phyloP scores from a whole-genome alignment of 2,329 filamentous ascomycete species.

The Cyclaneusma minus region DNA sequence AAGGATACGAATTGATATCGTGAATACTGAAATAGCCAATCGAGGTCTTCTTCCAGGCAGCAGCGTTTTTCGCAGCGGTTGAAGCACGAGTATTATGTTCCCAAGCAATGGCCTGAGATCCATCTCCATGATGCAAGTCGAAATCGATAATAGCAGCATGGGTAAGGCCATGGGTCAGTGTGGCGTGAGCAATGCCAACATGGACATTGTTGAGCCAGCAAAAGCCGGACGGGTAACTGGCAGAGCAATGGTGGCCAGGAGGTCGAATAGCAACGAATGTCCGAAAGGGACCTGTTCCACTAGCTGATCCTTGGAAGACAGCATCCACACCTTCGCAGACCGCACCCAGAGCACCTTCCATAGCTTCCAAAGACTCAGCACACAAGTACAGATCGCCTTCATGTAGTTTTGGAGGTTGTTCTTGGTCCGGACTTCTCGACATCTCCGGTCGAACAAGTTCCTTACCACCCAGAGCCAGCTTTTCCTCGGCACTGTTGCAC shows the following conservation, averaged over 20 bases:
- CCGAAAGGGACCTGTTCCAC: slow-evolving; percentile 42
- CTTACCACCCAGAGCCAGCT: slow-evolving; percentile 60
- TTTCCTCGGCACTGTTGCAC: slow-evolving; percentile 67
- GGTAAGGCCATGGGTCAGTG: slow-evolving; percentile 69
- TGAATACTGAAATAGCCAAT: slow-evolving; percentile 96
- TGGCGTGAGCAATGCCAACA: slow-evolving; percentile 84
- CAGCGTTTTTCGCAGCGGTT: slow-evolving; percentile 50
- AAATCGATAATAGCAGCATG: slow-evolving; percentile 92
- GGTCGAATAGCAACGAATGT: slow-evolving; percentile 89
- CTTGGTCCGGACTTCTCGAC: slow-evolving; percentile 29
- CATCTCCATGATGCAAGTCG: slow-evolving; percentile 83
- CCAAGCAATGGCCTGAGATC: slow-evolving; percentile 92
- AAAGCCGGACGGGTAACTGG: slow-evolving; percentile 80
- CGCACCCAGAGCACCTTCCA: slow-evolving; percentile 83
- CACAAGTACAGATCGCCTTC: slow-evolving; percentile 87
- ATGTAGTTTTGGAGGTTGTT: slow-evolving; percentile 44
- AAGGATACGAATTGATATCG: slow-evolving; percentile 97
- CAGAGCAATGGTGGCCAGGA: slow-evolving; percentile 89
- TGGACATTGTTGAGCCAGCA: slow-evolving; percentile 99
- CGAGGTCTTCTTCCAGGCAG: slow-evolving; percentile 64
- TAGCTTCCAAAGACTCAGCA: slow-evolving; percentile 67
- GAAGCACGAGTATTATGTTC: slow-evolving; percentile 62
- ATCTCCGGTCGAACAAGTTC: slow-evolving; percentile 60
- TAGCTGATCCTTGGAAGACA: slow-evolving; percentile 45
- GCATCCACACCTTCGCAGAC: slow-evolving; percentile 86